Base-by-base conservation (phyloP, 1,284 basidiomycete species). In the Naganishia sp. region DNA sequence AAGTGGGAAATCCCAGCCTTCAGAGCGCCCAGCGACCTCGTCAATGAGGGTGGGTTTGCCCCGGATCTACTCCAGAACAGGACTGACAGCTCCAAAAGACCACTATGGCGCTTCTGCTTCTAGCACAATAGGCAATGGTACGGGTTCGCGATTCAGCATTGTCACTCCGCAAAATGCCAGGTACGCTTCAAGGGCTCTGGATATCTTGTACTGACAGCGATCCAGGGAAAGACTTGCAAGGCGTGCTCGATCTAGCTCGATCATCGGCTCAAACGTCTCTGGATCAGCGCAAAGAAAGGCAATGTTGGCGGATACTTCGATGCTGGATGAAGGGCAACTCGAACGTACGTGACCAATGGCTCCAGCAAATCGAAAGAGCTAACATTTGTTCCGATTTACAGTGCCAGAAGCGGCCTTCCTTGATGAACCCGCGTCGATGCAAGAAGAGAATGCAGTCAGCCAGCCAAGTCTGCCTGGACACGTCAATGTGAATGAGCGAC, bases 241-340 rank as follows among this genome's bases (percentile, higher is more conserved):
- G 46, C 57, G 65, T 28, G 52, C 57, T 16, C 31, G 65, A 39
- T 66, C 65, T 13, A 56, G 44, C 23, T 66, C 65, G 5, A 60
- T 66, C 45, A n/a, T 61, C 5, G 59, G 52, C 5, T 61, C 57
- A n/a, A 50, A 57, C 36, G 9, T 50, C 42, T 60, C 65, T 10
- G 65, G 50, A 11, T 66, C 65, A n/a, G 59, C 55, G 25, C 59
- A 61, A 25, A 50, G 28, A 18, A 23, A 42, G 11, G 59, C 59
- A 16, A 61, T 61, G 59, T 36, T 61, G 23, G 59, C 33, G 10
- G 59, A 52, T 42, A 36, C 48, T 28, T 52, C 48, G 23, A 49
- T 52, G 48, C 15, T 61, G 39, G 59, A 61, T 31, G 59, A 61
- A 42, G 59, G 49, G 11, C 59, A 61, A 18, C 59, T 61, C 21